Evolutionary conservation across 2,329 filamentous ascomycete species (phyloP).

Genomic region (Beauveria sp.): DNA sequence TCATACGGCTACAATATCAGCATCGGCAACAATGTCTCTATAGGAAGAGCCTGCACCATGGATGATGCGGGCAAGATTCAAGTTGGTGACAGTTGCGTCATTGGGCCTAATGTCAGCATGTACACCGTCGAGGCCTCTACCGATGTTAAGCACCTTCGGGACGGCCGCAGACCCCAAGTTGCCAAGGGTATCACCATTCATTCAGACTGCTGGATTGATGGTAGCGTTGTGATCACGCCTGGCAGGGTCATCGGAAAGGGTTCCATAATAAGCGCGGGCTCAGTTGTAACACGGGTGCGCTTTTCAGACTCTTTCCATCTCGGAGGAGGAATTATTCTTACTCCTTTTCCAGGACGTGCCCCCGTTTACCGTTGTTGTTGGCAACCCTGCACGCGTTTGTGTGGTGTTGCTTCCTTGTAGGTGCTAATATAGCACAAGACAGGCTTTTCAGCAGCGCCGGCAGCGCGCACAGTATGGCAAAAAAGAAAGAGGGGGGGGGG

Average conservation of each 20-base stretch:
- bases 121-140: too few species aligned
- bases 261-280: constrained; percentile 71
- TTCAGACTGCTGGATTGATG: constrained; percentile 78
- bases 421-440: too few species aligned
- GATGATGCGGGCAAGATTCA: constrained; percentile 78
- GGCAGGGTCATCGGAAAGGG: constrained; percentile 76
- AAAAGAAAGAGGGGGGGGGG: too few species aligned
- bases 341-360: too few species aligned
- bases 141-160: too few species aligned
- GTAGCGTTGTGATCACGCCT: constrained; percentile 67
- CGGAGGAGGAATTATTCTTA: too few species aligned
- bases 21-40: constrained; percentile 76
- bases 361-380: constrained; percentile 60
- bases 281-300: constrained; percentile 76
- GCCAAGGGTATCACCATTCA: constrained; percentile 64
- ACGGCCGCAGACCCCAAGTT: too few species aligned
- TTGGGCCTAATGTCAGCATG: too few species aligned
- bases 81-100: constrained; percentile 46
- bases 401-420: constrained; percentile 27
- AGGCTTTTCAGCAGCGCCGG: too few species aligned
- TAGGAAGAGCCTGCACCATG: constrained; percentile 77
- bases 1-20: constrained; percentile 94
- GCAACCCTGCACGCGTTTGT: constrained; percentile 58
- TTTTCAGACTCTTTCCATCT: constrained; percentile 18
- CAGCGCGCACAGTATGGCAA: too few species aligned